Conservation (phyloP, 1,284 basidiomycete genomes). For the Flammula alnicola region DNA sequence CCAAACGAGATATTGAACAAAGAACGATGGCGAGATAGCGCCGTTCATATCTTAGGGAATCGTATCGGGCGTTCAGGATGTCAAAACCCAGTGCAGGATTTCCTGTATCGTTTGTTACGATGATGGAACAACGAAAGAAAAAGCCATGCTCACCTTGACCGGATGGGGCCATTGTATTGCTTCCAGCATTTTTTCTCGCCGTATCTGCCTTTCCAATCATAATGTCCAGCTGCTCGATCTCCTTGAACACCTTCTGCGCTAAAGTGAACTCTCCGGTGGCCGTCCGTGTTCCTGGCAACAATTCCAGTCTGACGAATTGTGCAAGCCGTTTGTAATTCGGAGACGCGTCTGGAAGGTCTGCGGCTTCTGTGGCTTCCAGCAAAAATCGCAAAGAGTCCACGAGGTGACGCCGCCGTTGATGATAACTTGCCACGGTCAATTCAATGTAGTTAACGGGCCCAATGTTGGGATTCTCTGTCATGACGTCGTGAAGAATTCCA, state of each 20-base stretch:
- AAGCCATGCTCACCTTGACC: conserved; percentile 51
- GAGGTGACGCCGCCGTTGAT: conserved; percentile 67
- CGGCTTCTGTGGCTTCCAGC: conserved; percentile 45
- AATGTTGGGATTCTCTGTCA: conserved; percentile 67
- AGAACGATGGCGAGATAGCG: conserved; percentile 65
- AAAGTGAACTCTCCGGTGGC: conserved; percentile 45
- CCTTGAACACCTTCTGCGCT: conserved; percentile 61
- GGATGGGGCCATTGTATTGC: conserved; percentile 58
- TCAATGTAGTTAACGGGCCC: conserved; percentile 62
- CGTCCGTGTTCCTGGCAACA: conserved; percentile 44
- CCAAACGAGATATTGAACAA: conserved; percentile 66
- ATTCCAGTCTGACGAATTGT: conserved; percentile 56
- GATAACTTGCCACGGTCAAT: conserved; percentile 65
- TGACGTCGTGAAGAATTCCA: conserved; percentile 67
- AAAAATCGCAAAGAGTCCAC: conserved; percentile 63
- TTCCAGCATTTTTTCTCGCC: conserved; percentile 65
- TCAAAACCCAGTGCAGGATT: conserved; percentile 62
- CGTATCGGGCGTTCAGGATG: conserved; percentile 65
- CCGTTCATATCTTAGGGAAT: conserved; percentile 76
- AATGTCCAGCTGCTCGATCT: conserved; percentile 62
- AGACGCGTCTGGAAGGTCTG: conserved; percentile 44
- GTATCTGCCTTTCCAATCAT: conserved; percentile 56
- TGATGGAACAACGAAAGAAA: background rate
- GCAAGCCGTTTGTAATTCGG: conserved; percentile 53
- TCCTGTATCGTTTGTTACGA: conserved; percentile 33